Conservation (phyloP, 2,329 filamentous ascomycete species). For the Colletotrichum sp. region DNA sequence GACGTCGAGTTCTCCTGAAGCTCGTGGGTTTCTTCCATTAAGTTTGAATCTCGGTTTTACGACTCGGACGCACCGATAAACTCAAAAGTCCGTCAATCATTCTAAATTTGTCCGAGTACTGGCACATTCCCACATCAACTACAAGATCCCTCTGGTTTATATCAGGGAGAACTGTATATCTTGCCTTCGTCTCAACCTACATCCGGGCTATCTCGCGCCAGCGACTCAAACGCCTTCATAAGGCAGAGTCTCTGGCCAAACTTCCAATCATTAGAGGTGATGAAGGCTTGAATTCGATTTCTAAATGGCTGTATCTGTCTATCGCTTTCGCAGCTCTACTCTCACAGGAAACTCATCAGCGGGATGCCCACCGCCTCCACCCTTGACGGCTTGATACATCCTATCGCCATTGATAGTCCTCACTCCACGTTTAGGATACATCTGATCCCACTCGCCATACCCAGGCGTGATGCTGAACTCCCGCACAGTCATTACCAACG, state of each 20-base stretch:
- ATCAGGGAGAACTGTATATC: not conserved
- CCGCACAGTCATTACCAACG: slow-evolving; percentile 49
- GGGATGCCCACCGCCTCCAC: slow-evolving; percentile 2
- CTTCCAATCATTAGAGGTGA: rapidly evolving
- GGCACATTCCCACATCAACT: not conserved
- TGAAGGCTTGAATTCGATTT: not conserved
- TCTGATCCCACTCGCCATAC: slow-evolving; percentile 1
- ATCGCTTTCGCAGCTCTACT: not conserved
- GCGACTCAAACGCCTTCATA: not conserved
- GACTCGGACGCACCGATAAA: not conserved
- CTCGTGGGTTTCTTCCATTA: not conserved
- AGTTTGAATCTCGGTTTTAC: not conserved
- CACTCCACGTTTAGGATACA: slow-evolving; percentile 18
- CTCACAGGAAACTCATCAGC: not conserved
- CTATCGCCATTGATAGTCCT: slow-evolving; percentile 21
- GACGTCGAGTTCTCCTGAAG: not conserved
- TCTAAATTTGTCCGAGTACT: not conserved
- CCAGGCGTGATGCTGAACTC: slow-evolving; percentile 42
- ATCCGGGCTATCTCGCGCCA: rapidly evolving
- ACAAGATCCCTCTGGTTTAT: no score
- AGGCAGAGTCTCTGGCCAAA: not conserved
- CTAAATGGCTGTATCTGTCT: not conserved
- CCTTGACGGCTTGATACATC: not conserved
- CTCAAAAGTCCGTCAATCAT: not conserved
- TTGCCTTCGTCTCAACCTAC: not conserved